Evolutionary conservation across 1,139 yeast species (phyloP).

Genomic region (Zygosaccharomyces sapae): DNA sequence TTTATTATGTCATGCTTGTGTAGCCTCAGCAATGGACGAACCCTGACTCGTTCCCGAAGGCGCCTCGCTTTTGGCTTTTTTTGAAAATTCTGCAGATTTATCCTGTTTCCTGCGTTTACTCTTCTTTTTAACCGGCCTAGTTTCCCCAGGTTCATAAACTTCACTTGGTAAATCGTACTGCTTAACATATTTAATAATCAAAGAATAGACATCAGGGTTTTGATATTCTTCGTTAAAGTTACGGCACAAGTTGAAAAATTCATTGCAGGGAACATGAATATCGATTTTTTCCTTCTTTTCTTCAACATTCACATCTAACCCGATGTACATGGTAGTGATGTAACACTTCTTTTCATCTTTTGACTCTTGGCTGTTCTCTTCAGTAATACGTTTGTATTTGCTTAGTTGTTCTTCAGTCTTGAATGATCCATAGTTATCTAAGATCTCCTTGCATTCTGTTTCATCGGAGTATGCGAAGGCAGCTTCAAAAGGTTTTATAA

Average conservation of each 20-base stretch:
- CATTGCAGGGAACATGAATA: conserved; percentile 87
- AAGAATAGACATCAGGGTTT: conserved; percentile 49
- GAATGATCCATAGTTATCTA: conserved; percentile 52
- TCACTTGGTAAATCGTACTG: conserved; percentile 77
- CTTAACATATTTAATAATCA: conserved; percentile 73
- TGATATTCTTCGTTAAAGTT: conserved; percentile 65
- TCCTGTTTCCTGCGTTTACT: conserved; percentile 45
- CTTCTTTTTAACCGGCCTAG: conserved; percentile 60
- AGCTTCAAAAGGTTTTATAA: conserved; percentile 67
- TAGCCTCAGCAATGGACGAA: conserved; percentile 14
- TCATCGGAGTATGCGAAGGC: conserved; percentile 51
- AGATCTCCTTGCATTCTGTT: conserved; percentile 50
- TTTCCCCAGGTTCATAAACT: conserved; percentile 77
- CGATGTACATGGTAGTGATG: conserved; percentile 74
- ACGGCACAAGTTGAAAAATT: conserved; percentile 75
- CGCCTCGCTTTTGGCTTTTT: conserved; percentile 34
- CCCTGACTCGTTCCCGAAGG: conserved; percentile 9
- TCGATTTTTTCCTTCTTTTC: conserved; percentile 63
- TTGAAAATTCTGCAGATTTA: conserved; percentile 20
- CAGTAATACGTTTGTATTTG: conserved; percentile 36
- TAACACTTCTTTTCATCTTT: conserved; percentile 46
- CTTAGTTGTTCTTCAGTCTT: conserved; percentile 42
- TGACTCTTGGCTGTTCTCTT: conserved; percentile 33
- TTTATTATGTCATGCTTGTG: conserved; percentile 9
- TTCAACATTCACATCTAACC: conserved; percentile 60